A percentile compares a stretch with the other conserved stretches of the same genome.
These are phyloP conservation scores for Rubroshorea leprosula DNA, from an alignment of 345 rosid genomes.

Conservation along the genomic window DNA sequence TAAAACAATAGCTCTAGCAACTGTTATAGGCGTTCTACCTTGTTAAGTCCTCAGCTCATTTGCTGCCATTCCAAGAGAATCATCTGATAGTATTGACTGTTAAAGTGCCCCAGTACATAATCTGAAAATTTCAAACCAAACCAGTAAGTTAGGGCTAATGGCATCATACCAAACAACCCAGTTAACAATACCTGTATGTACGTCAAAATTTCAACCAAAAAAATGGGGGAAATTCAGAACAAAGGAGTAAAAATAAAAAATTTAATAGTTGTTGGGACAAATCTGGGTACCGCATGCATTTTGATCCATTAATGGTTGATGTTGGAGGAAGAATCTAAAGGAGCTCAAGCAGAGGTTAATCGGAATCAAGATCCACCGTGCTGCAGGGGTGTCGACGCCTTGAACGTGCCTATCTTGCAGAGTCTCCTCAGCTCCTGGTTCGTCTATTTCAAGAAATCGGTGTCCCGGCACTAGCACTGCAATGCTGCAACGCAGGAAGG, in stretches of 20 bases:
- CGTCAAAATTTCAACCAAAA: not conserved
- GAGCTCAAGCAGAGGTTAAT: conserved; percentile 73
- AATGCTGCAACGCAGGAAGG: conserved; percentile 7
- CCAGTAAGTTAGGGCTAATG: not conserved
- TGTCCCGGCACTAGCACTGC: conserved; percentile 3
- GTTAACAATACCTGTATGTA: not conserved
- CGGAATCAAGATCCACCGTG: conserved; percentile 43
- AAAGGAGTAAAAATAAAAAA: conserved; percentile 40
- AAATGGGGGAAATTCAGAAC: not conserved
- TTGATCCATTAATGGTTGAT: conserved; percentile 60
- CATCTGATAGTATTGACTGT: conserved; percentile 77
- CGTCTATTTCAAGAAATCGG: conserved; percentile 38
- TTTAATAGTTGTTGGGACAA: conserved; percentile 19
- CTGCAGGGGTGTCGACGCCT: conserved; percentile 81
- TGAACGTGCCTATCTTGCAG: conserved; percentile 64
- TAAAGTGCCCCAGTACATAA: conserved; percentile 93
- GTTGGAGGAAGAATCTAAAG: conserved; percentile 83
- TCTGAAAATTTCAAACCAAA: conserved; percentile 34
- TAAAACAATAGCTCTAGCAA: not conserved
- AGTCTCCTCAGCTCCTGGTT: conserved; percentile 78
- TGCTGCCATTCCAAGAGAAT: conserved; percentile 73
- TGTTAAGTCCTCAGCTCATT: conserved; percentile 67
- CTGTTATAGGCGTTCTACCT: conserved; percentile 37
- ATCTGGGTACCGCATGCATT: conserved; percentile 63
- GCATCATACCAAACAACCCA: not conserved